A percentile compares a stretch with the other conserved stretches of the same genome.
Conservation (phyloP, 2,329 filamentous ascomycete species). For the Xenoacremonium recifei region DNA sequence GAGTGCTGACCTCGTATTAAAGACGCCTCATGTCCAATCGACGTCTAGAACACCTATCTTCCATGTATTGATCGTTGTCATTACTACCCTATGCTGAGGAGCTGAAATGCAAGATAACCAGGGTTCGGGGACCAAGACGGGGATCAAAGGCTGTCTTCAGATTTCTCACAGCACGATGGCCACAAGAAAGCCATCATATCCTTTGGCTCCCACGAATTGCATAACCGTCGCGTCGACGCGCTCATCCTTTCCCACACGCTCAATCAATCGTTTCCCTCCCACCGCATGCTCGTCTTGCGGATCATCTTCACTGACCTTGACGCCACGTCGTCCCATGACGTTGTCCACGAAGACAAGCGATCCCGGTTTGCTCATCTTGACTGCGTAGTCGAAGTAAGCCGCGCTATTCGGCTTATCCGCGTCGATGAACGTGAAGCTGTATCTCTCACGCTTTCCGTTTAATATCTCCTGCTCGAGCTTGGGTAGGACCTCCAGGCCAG, state of each 20-base stretch:
- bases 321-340: constrained; percentile 3
- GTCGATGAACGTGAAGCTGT: constrained; percentile 6
- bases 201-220: constrained; percentile 7
- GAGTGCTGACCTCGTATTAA: no score
- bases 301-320: constrained; percentile 1
- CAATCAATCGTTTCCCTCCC: constrained; percentile 1
- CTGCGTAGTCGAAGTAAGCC: constrained; percentile 5
- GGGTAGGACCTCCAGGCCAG: constrained; percentile 3
- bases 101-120: no score
- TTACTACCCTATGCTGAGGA: no score
- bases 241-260: constrained; percentile 2
- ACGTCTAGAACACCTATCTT: no score
- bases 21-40: no score
- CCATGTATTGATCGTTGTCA: no score
- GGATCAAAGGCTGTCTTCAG: no score
- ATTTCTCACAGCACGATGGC: no score
- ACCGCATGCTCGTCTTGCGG: constrained; percentile 2
- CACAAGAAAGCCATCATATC: no score
- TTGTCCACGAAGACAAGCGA: constrained; percentile 6
- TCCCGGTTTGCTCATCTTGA: constrained; percentile 1
- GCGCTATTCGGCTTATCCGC: constrained; percentile 6
- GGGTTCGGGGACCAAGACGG: no score
- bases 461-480: not conserved
- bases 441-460: not conserved
- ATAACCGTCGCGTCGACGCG: constrained; percentile 6